These are phyloP conservation scores for Vanrija sp. DNA, from an alignment of 1,284 basidiomycete species.

Conservation along the genomic window DNA sequence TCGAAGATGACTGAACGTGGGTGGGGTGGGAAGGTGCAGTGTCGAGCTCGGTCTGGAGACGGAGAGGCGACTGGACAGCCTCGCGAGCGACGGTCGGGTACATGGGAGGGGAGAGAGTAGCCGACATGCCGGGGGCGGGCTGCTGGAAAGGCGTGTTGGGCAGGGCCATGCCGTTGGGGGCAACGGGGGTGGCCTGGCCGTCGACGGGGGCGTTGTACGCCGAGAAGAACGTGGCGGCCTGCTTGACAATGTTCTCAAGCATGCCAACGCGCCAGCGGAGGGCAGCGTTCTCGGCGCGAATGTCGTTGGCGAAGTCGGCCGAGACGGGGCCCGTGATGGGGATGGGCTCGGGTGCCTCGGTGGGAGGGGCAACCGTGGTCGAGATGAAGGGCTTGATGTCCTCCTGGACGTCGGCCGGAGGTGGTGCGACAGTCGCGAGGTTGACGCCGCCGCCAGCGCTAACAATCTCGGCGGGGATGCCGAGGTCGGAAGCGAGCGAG, in stretches of 20 bases:
- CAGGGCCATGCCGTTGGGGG: background rate
- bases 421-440: conserved; percentile 39
- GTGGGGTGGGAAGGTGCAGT: background rate
- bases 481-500: conserved; percentile 34
- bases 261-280: conserved; percentile 34
- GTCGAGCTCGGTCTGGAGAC: conserved; percentile 16
- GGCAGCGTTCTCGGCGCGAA: conserved; percentile 33
- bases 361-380: conserved; percentile 2
- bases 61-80: conserved; percentile 15
- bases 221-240: conserved; percentile 36
- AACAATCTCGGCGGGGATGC: conserved; percentile 34
- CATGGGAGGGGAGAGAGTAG: conserved; percentile 32
- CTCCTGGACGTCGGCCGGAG: conserved; percentile 28
- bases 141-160: conserved; percentile 8
- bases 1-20: conserved; percentile 1
- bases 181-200: conserved; percentile 1
- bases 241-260: conserved; percentile 44
- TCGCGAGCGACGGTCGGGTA: conserved; percentile 17
- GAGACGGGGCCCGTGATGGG: conserved; percentile 2
- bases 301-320: conserved; percentile 3
- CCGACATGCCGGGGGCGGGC: conserved; percentile 20
- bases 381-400: conserved; percentile 29
- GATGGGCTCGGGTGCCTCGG: background rate
- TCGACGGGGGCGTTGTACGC: conserved; percentile 10
- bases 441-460: conserved; percentile 33